Percentiles rank a stretch among this genome's conserved stretches.
phyloP scores from a whole-genome alignment of 192 early-diverging fungal genomes.

The Podila minutissima region DNA sequence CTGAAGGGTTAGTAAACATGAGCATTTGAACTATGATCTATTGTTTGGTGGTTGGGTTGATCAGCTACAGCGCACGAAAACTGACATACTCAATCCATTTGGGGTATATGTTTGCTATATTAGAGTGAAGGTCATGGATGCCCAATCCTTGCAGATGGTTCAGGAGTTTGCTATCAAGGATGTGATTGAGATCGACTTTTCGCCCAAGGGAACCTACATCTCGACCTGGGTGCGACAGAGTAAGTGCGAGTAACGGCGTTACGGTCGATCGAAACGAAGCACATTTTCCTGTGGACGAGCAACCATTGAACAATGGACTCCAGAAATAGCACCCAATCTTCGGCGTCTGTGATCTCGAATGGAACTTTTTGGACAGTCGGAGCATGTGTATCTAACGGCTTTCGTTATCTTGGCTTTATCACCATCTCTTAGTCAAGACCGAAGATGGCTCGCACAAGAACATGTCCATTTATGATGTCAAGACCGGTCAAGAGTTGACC shows the following conservation, averaged over 20 bases:
- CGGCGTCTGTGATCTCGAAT: no score
- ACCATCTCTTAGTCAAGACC: slow-evolving; percentile 66
- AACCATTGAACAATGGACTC: no score
- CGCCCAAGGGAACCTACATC: slow-evolving; percentile 88
- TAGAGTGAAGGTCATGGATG: slow-evolving; percentile 81
- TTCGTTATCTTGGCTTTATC: background rate
- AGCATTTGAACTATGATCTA: background rate
- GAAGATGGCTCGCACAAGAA: slow-evolving; percentile 80
- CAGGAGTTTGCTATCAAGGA: slow-evolving; percentile 70
- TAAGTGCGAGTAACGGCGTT: slow-evolving; percentile 46
- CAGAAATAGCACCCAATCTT: no score
- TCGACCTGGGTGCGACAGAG: slow-evolving; percentile 91
- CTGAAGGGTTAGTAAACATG: slow-evolving; percentile 59
- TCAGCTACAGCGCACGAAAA: background rate
- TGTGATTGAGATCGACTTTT: slow-evolving; percentile 90
- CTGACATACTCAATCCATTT: background rate
- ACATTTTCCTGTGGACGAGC: no score
- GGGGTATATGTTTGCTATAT: background rate
- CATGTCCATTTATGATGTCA: slow-evolving; percentile 82
- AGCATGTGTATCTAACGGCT: background rate
- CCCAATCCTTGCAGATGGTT: slow-evolving; percentile 67
- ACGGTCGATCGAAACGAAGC: no score
- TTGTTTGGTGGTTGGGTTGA: background rate
- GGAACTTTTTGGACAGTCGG: no score
- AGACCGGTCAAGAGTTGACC: slow-evolving; percentile 72